Evolutionary conservation across 345 rosid genomes (phyloP).

Genomic region (Eucalyptus brandiana): DNA sequence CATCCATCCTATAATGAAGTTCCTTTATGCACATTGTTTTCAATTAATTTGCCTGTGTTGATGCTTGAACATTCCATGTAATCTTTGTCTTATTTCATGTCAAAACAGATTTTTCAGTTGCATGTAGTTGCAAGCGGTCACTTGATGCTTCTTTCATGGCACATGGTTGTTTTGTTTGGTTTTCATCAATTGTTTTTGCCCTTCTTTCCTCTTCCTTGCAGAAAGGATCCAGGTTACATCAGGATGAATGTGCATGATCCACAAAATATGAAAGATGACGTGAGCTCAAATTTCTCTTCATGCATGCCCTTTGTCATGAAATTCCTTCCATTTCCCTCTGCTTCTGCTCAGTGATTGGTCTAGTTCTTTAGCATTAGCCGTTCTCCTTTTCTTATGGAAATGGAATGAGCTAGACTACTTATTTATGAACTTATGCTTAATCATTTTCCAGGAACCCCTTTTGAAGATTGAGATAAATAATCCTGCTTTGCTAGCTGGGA

Average conservation of each 20-base stretch:
- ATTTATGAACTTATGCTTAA: background rate
- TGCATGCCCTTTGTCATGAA: background rate
- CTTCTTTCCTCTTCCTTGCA: constrained; percentile 17
- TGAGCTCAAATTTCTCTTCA: constrained; percentile 15
- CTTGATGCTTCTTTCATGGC: background rate
- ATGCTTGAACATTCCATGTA: background rate
- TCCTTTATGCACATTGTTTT: background rate
- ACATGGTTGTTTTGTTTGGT: background rate
- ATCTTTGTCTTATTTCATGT: background rate
- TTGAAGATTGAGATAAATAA: constrained; percentile 83
- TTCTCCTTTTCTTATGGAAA: background rate
- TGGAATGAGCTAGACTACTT: background rate
- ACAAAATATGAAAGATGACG: constrained; percentile 89
- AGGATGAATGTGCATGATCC: constrained; percentile 70
- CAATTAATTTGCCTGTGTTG: background rate
- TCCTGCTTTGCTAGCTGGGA: constrained; percentile 92
- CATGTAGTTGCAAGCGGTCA: background rate
- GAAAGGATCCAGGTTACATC: constrained; percentile 95
- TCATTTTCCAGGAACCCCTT: constrained; percentile 62
- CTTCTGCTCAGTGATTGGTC: background rate
- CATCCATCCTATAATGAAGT: background rate
- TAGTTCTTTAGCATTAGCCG: background rate
- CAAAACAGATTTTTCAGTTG: background rate
- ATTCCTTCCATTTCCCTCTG: background rate
- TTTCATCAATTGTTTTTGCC: background rate